These are phyloP conservation scores for Juglanconis juglandina DNA, from an alignment of 2,329 filamentous ascomycete species.

Conservation along the genomic window DNA sequence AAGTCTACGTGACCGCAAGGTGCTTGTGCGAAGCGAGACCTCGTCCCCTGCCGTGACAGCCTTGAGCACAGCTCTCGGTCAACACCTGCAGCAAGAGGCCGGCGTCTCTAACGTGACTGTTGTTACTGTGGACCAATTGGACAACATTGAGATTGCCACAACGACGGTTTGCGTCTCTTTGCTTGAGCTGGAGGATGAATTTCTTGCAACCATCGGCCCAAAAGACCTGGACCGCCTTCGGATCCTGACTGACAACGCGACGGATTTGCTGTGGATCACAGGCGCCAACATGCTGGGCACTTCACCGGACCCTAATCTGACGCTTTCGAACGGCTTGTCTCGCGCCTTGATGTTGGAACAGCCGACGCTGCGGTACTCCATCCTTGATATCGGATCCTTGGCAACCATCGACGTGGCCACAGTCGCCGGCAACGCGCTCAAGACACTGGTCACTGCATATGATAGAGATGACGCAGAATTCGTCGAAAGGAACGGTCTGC, in stretches of 20 bases:
- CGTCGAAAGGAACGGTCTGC: slow-evolving; percentile 3
- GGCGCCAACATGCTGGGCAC: slow-evolving; percentile 6
- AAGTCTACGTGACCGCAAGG: no score
- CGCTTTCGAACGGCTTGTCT: slow-evolving; percentile 17
- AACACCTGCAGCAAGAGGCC: no score
- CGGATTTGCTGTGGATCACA: slow-evolving; percentile 19
- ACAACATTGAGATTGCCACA: no score
- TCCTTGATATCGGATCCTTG: slow-evolving; percentile 17
- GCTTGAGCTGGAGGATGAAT: background rate
- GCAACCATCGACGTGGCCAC: background rate
- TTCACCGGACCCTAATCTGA: slow-evolving; percentile 10
- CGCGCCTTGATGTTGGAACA: slow-evolving; percentile 22
- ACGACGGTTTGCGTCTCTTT: background rate
- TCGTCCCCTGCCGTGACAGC: no score
- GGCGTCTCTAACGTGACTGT: no score
- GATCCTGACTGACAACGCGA: slow-evolving; percentile 13
- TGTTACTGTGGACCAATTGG: no score
- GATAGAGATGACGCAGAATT: slow-evolving; percentile 20
- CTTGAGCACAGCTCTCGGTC: no score
- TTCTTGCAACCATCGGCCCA: background rate
- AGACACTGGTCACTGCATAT: no score
- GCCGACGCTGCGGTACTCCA: slow-evolving; percentile 6
- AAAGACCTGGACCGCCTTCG: slow-evolving; percentile 6
- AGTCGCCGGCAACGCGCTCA: no score
- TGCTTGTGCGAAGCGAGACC: no score